Evolutionary conservation across 768 basidiomycete genomes (phyloP).

Genomic region (Scleroderma citrinum): DNA sequence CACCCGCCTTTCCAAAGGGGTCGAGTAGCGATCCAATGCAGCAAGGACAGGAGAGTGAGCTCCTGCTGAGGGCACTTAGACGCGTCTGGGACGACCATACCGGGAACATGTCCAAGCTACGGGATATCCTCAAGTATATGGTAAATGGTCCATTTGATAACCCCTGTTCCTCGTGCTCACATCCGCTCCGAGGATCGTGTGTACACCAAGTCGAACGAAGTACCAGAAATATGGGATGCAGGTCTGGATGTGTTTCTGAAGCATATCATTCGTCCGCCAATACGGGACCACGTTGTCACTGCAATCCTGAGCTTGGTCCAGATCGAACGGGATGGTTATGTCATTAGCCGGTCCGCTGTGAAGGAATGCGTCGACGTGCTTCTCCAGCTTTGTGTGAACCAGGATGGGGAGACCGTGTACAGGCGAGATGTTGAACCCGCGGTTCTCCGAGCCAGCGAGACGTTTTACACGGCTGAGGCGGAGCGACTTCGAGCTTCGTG

Average conservation of each 20-base stretch:
- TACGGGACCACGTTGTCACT: constrained; percentile 73
- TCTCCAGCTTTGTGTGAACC: constrained; percentile 53
- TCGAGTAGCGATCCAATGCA: constrained; percentile 62
- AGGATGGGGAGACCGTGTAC: constrained; percentile 60
- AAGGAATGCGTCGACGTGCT: constrained; percentile 87
- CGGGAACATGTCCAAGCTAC: constrained; percentile 80
- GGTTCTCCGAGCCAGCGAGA: constrained; percentile 69
- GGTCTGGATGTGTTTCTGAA: constrained; percentile 80
- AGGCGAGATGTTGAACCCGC: constrained; percentile 78
- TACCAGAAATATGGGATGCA: constrained; percentile 76
- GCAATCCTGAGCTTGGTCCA: constrained; percentile 86
- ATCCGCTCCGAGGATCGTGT: constrained; percentile 71
- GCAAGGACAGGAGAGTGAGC: constrained; percentile 77
- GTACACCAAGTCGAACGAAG: constrained; percentile 65
- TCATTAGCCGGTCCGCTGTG: constrained; percentile 86
- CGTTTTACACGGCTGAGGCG: constrained; percentile 78
- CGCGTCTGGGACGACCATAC: constrained; percentile 93
- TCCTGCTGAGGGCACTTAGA: constrained; percentile 75
- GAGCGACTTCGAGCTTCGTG: constrained; percentile 61
- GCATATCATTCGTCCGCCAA: constrained; percentile 73
- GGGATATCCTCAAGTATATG: constrained; percentile 94
- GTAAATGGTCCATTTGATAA: constrained; percentile 37
- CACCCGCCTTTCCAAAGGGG: constrained; percentile 79
- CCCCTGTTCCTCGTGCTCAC: constrained; percentile 7
- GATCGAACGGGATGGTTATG: constrained; percentile 86